phyloP scores from a whole-genome alignment of 106 monocot genomes.

The Platanthera guangdongensis region DNA sequence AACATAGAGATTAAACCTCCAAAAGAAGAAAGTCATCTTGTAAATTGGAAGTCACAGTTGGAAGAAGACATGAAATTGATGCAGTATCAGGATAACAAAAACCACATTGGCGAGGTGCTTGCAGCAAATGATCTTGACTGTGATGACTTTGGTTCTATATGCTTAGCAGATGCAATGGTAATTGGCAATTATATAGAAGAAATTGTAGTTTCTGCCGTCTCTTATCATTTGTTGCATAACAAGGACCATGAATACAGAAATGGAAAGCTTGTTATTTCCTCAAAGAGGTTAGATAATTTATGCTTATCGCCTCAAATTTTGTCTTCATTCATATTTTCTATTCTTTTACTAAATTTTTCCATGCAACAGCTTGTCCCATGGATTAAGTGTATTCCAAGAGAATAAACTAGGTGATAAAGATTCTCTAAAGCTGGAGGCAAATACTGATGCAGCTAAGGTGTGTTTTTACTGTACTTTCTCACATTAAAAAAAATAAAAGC shows the following conservation, averaged over 20 bases:
- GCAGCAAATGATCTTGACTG: constrained; percentile 77
- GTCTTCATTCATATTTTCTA: neutral
- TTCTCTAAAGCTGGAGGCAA: constrained; percentile 38
- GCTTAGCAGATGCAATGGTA: constrained; percentile 54
- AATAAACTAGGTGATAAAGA: constrained; percentile 38
- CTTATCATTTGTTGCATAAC: constrained; percentile 78
- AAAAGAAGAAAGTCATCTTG: constrained; percentile 46
- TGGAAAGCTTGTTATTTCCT: constrained; percentile 74
- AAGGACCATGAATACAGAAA: constrained; percentile 67
- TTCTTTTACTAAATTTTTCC: constrained; percentile 11
- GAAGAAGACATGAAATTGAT: constrained; percentile 82
- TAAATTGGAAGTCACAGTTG: constrained; percentile 69
- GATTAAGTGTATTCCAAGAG: constrained; percentile 67
- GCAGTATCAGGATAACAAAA: constrained; percentile 71
- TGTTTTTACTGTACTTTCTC: neutral
- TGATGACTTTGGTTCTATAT: constrained; percentile 64
- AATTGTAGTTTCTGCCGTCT: constrained; percentile 71
- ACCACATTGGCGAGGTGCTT: constrained; percentile 68
- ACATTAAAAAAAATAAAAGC: neutral
- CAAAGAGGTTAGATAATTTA: constrained; percentile 44
- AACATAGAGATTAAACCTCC: constrained; percentile 79
- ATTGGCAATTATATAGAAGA: constrained; percentile 71
- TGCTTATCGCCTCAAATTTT: neutral
- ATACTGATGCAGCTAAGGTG: constrained; percentile 37
- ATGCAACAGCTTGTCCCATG: constrained; percentile 65